Conservation (phyloP, 306 rosid species). For the Macrotyloma uniflorum region DNA sequence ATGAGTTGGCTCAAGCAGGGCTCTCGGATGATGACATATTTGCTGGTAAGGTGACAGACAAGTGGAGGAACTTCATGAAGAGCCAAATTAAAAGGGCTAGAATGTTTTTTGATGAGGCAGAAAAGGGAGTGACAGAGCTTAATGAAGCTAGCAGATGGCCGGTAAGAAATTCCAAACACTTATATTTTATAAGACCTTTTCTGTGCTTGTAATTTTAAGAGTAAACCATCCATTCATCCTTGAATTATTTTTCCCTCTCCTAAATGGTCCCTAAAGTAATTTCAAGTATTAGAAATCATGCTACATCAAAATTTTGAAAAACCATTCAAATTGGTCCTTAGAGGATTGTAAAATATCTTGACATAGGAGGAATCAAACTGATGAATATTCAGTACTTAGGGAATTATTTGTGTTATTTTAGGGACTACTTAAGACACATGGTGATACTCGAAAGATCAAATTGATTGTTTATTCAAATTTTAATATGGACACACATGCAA, state of each 20-base stretch:
- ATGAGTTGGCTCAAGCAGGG: conserved; percentile 65
- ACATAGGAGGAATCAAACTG: neutral
- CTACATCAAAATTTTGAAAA: neutral
- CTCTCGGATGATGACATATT: conserved; percentile 63
- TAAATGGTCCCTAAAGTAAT: neutral
- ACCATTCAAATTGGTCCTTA: neutral
- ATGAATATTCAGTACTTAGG: neutral
- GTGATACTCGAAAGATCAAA: neutral
- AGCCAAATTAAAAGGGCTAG: conserved; percentile 66
- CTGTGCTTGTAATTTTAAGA: neutral
- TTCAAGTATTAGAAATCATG: neutral
- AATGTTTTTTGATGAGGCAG: conserved; percentile 64
- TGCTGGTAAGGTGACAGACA: conserved; percentile 63
- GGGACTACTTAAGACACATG: neutral
- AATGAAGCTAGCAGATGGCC: conserved; percentile 70
- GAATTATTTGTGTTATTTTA: neutral
- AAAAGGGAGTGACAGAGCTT: conserved; percentile 58
- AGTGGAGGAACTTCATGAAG: conserved; percentile 69
- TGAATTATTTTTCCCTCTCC: neutral
- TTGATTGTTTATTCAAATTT: neutral
- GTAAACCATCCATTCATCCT: neutral
- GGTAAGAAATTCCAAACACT: conserved; percentile 44
- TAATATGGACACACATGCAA: neutral
- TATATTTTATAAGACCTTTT: conserved; percentile 13
- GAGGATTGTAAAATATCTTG: neutral